Evolutionary conservation across 139 green algal species (phyloP).

Genomic region (Zygnema circumcarinatum): DNA sequence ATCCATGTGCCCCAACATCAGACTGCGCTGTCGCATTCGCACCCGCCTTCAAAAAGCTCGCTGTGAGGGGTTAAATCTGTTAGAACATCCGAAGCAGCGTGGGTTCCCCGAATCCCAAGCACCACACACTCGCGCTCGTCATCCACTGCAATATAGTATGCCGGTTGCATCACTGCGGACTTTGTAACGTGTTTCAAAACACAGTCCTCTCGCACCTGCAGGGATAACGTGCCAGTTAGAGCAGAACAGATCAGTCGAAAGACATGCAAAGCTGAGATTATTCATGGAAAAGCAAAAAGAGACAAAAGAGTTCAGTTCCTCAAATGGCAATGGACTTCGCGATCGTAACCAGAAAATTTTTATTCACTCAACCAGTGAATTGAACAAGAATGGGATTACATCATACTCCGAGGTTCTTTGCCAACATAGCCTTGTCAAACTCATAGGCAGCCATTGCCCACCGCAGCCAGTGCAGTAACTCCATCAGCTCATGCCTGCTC

Average conservation of each 20-base stretch:
- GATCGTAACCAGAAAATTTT: no score
- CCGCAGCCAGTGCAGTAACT: constrained; percentile 48
- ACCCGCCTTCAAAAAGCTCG: constrained; percentile 11
- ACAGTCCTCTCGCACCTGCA: constrained; percentile 9
- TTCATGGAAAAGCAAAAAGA: background rate
- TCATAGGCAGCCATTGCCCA: constrained; percentile 51
- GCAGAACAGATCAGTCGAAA: background rate
- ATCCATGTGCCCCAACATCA: no score
- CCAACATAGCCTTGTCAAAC: constrained; percentile 17
- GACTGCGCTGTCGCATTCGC: no score
- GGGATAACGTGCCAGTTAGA: background rate
- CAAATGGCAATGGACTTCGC: no score
- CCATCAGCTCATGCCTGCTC: constrained; percentile 38
- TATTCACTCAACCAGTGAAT: no score
- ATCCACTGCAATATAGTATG: constrained; percentile 44
- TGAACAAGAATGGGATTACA: no score
- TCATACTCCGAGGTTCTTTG: constrained; percentile 14
- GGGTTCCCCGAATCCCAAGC: constrained; percentile 35
- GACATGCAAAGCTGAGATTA: background rate
- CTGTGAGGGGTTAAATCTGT: constrained; percentile 25
- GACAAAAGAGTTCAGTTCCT: no score
- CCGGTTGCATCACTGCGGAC: constrained; percentile 9
- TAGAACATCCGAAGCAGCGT: constrained; percentile 10
- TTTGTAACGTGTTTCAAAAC: constrained; percentile 25
- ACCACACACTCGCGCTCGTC: constrained; percentile 1